phyloP scores from a whole-genome alignment of 306 rosid genomes.

The Dalbergia oliveri region DNA sequence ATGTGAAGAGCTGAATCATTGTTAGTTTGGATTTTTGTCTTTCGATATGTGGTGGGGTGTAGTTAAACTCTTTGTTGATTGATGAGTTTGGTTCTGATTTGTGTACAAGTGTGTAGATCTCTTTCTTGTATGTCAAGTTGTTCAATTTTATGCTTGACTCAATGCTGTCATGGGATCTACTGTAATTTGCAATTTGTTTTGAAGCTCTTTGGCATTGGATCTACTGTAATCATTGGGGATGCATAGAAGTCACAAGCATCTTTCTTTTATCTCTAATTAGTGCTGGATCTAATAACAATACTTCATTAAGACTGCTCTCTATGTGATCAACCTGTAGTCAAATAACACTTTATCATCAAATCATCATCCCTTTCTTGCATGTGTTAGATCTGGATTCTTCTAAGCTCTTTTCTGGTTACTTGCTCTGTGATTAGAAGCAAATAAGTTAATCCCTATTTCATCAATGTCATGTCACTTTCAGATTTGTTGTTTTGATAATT shows the following conservation, averaged over 20 bases:
- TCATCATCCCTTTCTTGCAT: constrained; percentile 10
- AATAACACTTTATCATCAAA: background rate
- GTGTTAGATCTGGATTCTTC: constrained; percentile 48
- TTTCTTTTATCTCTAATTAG: background rate
- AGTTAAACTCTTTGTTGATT: background rate
- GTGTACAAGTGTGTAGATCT: constrained; percentile 37
- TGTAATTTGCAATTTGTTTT: constrained; percentile 36
- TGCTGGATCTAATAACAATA: constrained; percentile 47
- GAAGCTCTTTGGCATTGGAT: constrained; percentile 43
- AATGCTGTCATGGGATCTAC: background rate
- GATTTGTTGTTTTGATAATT: background rate
- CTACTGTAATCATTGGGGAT: constrained; percentile 42
- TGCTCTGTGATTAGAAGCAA: constrained; percentile 36
- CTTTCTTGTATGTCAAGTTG: constrained; percentile 16
- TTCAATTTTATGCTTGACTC: constrained; percentile 22
- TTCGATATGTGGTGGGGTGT: background rate
- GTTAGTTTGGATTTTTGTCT: background rate
- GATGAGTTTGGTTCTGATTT: constrained; percentile 44
- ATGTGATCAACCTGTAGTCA: constrained; percentile 43
- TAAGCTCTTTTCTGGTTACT: constrained; percentile 10
- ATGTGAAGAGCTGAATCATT: constrained; percentile 36
- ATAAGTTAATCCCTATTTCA: background rate
- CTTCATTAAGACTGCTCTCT: constrained; percentile 14
- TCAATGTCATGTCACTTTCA: constrained; percentile 10
- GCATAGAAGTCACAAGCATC: constrained; percentile 9